A percentile compares a stretch with the other conserved stretches of the same genome.
Conservation (phyloP, 441 rosid species). For the Mallotus japonicus region DNA sequence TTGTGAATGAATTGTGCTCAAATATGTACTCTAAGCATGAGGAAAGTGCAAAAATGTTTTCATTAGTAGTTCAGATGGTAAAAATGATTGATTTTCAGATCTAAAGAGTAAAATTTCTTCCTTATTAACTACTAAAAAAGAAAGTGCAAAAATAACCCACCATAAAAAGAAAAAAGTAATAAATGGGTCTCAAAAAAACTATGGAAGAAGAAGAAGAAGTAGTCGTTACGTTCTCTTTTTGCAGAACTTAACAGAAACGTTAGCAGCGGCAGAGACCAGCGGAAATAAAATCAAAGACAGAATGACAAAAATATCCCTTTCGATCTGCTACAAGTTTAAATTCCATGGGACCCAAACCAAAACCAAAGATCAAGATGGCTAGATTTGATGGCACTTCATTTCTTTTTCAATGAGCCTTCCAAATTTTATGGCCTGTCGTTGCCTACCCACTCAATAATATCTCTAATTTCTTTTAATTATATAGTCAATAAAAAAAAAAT, state of each 20-base stretch:
- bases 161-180: neutral
- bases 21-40: no score
- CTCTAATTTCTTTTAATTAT: neutral
- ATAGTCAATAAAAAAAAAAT: neutral
- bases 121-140: no score
- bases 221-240: neutral
- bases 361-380: slow-evolving; percentile 13
- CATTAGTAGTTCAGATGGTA: no score
- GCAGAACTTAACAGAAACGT: neutral
- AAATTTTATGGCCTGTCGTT: neutral
- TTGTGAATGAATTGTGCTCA: no score
- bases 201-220: neutral
- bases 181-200: neutral
- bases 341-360: slow-evolving; percentile 11
- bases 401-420: slow-evolving; percentile 9
- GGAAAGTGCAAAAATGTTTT: no score
- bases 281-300: slow-evolving; percentile 10
- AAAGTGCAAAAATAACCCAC: no score
- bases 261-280: neutral
- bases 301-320: slow-evolving; percentile 27
- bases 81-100: no score
- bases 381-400: slow-evolving; percentile 13
- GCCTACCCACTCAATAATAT: neutral
- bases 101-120: no score
- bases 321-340: neutral